Conservation (phyloP, 179 eudicot genomes). For the Beta lomatogona region DNA sequence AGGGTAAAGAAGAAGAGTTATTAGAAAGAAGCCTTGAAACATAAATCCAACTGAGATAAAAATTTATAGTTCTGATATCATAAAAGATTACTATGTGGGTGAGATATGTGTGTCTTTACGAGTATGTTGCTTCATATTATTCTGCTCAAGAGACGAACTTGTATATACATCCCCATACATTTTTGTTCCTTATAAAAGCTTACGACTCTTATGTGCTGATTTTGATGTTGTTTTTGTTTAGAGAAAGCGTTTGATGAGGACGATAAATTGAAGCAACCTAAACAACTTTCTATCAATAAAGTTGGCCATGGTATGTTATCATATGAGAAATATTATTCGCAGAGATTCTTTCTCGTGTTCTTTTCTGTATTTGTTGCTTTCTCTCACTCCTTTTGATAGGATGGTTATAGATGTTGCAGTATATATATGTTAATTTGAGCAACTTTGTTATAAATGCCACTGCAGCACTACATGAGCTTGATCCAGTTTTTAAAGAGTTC, state of each 20-base stretch:
- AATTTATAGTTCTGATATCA: background rate
- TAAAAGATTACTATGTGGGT: background rate
- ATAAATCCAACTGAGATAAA: background rate
- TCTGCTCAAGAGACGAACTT: background rate
- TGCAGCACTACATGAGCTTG: slow-evolving; percentile 80
- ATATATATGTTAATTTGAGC: background rate
- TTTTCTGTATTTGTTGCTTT: background rate
- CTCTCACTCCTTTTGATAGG: background rate
- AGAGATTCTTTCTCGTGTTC: background rate
- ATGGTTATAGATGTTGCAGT: background rate
- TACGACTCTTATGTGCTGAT: background rate
- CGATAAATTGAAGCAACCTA: slow-evolving; percentile 85
- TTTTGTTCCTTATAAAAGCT: background rate
- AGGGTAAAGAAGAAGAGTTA: background rate
- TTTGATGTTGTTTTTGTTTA: slow-evolving; percentile 33
- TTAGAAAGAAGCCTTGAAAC: background rate
- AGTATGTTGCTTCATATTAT: background rate
- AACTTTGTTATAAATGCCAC: slow-evolving; percentile 16
- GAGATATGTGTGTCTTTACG: background rate
- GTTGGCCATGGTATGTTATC: slow-evolving; percentile 92
- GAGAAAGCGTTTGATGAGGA: slow-evolving; percentile 93
- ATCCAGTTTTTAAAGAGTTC: slow-evolving; percentile 74
- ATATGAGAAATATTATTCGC: slow-evolving; percentile 1
- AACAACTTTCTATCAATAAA: slow-evolving; percentile 89
- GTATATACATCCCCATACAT: background rate